A percentile compares a stretch with the other conserved stretches of the same genome.
Evolutionary conservation across 257 asterid genomes (phyloP).

Genomic region (Asclepias syriaca): DNA sequence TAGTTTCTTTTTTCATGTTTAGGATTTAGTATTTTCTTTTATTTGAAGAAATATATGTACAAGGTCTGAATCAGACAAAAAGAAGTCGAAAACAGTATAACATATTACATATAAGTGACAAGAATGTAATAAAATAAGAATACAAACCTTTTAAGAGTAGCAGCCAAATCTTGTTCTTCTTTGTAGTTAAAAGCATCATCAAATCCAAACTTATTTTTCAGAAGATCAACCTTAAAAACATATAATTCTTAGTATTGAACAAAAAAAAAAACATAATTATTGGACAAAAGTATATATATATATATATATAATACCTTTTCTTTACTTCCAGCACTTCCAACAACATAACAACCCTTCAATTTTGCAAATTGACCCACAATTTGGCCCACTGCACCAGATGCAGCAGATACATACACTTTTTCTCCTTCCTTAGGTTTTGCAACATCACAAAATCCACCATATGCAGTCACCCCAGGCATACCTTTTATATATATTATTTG

Average conservation of each 20-base stretch:
- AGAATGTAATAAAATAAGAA: too few species aligned
- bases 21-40: too few species aligned
- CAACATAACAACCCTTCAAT: constrained; percentile 27
- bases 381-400: constrained; percentile 28
- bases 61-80: too few species aligned
- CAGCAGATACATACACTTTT: constrained; percentile 21
- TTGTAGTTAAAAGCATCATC: constrained; percentile 30
- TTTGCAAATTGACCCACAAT: constrained; percentile 24
- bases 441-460: constrained; percentile 24
- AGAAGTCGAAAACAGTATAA: too few species aligned
- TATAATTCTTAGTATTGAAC: too few species aligned
- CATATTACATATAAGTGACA: too few species aligned
- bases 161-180: constrained; percentile 22
- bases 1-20: too few species aligned
- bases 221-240: constrained; percentile 18
- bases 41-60: too few species aligned
- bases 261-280: too few species aligned
- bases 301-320: constrained; percentile 15
- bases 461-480: constrained; percentile 25
- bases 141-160: constrained; percentile 22
- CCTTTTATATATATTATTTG: neutral
- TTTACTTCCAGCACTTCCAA: constrained; percentile 47
- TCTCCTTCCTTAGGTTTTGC: constrained; percentile 22
- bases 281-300: too few species aligned
- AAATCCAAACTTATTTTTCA: constrained; percentile 25